Percentiles rank a stretch among this genome's conserved stretches.
Evolutionary conservation across 2,329 filamentous ascomycete species (phyloP).

Genomic region (Microsporum ferrugineum): DNA sequence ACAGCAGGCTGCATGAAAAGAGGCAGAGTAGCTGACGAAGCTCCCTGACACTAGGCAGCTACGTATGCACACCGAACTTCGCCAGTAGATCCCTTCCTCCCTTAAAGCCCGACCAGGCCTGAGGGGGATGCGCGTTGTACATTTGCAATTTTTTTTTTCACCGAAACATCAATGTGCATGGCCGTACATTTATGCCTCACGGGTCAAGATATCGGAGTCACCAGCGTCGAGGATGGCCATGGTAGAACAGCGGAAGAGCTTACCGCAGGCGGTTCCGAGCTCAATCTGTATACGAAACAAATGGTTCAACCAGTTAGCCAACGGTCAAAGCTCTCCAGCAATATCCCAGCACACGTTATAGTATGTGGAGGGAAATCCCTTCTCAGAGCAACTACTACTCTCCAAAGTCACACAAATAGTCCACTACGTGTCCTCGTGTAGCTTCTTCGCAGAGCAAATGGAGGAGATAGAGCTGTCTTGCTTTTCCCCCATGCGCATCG

Average conservation of each 20-base stretch:
- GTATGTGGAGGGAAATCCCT: slow-evolving; percentile 9
- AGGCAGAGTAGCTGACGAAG: background rate
- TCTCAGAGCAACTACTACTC: slow-evolving; percentile 13
- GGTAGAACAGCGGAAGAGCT: slow-evolving; percentile 96
- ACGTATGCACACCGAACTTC: background rate
- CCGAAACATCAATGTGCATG: background rate
- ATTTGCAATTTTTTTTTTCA: background rate
- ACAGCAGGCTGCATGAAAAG: background rate
- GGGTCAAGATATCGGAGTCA: slow-evolving; percentile 90
- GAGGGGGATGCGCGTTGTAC: too few species aligned
- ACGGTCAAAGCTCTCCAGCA: slow-evolving; percentile 9
- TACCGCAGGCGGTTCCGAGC: slow-evolving; percentile 95
- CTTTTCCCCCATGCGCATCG: background rate
- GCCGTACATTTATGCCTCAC: background rate
- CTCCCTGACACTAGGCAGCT: background rate
- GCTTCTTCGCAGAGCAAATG: slow-evolving; percentile 15
- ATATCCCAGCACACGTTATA: slow-evolving; percentile 2
- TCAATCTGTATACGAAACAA: slow-evolving; percentile 59
- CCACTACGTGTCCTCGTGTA: background rate
- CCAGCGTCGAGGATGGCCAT: slow-evolving; percentile 95
- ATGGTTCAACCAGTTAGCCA: slow-evolving; percentile 14
- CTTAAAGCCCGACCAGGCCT: too few species aligned
- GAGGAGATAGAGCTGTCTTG: slow-evolving; percentile 14
- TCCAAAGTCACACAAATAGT: slow-evolving; percentile 18
- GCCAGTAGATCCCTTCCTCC: background rate